Evolutionary conservation across 129 eudicot species (phyloP), one percentile per base, ranked within the genome.

Genomic region (Flaveria linearis): DNA sequence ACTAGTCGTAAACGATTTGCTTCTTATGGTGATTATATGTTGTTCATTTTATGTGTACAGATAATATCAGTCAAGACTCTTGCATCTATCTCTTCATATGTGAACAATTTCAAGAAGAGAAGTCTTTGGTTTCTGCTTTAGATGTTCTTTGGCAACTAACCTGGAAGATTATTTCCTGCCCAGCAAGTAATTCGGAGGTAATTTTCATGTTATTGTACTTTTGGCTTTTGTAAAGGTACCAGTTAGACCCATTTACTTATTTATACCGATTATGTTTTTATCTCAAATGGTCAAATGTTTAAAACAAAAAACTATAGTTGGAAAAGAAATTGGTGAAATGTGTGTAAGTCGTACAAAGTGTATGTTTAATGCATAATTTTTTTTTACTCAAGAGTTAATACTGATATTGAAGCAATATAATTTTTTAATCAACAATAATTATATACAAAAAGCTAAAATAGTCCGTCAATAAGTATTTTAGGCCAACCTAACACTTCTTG

Each of bases 121-220:
- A 23, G 39, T 52, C 76, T 28, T 70, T 74, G 23, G 69, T 53
- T 76, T 75, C 80, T 55, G 41, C 20, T 55, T 69, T 82, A 41
- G 69, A 77, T 41, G 87, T 80, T 78, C 83, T 94, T 55, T 86
- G 97, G 96, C 82, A 91, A 80, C 82, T 95, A 82, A 89, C 85
- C 46, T 84, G 86, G 93, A 91, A 77, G 74, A 82, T 85, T 51
- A 84, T 89, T 78, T 83, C 87, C 66, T 72, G 84, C 67, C 71
- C 92, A 60, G 17, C 83, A 65, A 75, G 89, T 73, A 86, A 68
- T 78, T 87, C 94, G 49, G 92, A 91, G 97, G 98, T 88, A 61
- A 69, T 36, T 68, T 57, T 46, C 50, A 76, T 64, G 39, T 62
- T 12, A 53, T 46, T 0, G 1, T 8, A 69, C 52, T 36, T 79